Conservation (phyloP, 1,284 basidiomycete genomes). For the Macrocystidia cucumis region DNA sequence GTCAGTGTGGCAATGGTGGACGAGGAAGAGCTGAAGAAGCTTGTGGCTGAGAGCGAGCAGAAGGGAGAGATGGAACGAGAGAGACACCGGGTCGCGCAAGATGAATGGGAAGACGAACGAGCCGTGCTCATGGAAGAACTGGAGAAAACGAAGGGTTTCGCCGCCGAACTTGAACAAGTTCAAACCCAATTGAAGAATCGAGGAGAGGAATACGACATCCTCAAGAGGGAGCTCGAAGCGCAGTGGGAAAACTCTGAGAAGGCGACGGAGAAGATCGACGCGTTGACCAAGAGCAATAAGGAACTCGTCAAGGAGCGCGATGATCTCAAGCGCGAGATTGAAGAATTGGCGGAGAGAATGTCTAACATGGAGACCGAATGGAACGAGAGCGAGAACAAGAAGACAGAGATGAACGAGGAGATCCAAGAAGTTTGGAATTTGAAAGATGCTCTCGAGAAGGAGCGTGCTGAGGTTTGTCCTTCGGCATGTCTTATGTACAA, state of each 20-base stretch:
- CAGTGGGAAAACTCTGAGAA: conserved; percentile 56
- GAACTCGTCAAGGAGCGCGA: conserved; percentile 34
- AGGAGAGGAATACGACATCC: conserved; percentile 38
- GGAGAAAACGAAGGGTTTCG: conserved; percentile 29
- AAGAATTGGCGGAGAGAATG: conserved; percentile 33
- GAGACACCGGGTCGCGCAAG: conserved; percentile 29
- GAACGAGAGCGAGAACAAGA: conserved; percentile 46
- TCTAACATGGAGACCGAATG: conserved; percentile 46
- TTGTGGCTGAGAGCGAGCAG: conserved; percentile 28
- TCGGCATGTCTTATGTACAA: conserved; percentile 1
- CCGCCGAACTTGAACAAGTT: conserved; percentile 28
- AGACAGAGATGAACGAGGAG: conserved; percentile 44
- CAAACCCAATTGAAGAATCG: conserved; percentile 28
- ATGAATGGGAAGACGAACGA: conserved; percentile 44
- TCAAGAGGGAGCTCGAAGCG: conserved; percentile 51
- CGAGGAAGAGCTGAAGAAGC: conserved; percentile 33
- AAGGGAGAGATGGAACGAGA: conserved; percentile 32
- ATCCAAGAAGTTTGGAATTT: conserved; percentile 38
- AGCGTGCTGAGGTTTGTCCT: conserved; percentile 42
- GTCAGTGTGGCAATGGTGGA: conserved; percentile 31
- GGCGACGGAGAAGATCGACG: conserved; percentile 35
- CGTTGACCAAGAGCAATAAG: conserved; percentile 20
- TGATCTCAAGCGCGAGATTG: conserved; percentile 30
- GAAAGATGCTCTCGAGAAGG: conserved; percentile 44
- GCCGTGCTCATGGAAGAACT: conserved; percentile 30